Percentiles rank a stretch among this genome's conserved stretches.
phyloP scores from a whole-genome alignment of 495 filamentous ascomycete genomes.

The Penicillium salamii region DNA sequence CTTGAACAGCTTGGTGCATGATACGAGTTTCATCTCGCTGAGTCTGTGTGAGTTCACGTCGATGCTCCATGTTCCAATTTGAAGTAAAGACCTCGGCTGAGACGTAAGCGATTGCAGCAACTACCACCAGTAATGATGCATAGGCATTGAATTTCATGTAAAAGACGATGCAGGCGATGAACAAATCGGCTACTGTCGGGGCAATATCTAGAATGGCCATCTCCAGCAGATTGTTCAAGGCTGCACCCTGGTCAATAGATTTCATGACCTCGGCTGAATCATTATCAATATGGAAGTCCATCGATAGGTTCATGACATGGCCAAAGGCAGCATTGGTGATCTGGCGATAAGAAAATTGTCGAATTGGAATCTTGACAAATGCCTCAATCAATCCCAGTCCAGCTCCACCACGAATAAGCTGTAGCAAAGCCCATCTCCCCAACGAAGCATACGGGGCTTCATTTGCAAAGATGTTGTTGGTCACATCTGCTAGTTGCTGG shows the following conservation, averaged over 20 bases:
- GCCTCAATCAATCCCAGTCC: constrained; percentile 8
- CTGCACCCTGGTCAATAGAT: constrained; percentile 14
- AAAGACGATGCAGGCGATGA: constrained; percentile 10
- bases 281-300: constrained; percentile 11
- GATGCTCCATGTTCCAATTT: constrained; percentile 7
- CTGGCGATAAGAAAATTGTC: constrained; percentile 22
- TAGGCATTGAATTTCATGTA: constrained; percentile 13
- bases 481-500: constrained; percentile 62
- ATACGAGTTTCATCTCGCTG: constrained; percentile 9
- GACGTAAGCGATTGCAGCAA: constrained; percentile 6
- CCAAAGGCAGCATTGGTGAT: constrained; percentile 19
- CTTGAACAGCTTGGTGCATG: constrained; percentile 17
- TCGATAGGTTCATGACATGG: constrained; percentile 17
- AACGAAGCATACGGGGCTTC: constrained; percentile 51
- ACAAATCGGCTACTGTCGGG: constrained; percentile 1
- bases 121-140: constrained; percentile 6
- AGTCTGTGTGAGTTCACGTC: constrained; percentile 5
- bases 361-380: constrained; percentile 14
- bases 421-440: constrained; percentile 46
- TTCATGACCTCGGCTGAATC: constrained; percentile 19
- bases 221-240: constrained; percentile 13
- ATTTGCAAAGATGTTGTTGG: constrained; percentile 55
- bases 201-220: constrained; percentile 9
- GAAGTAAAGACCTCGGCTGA: constrained; percentile 10
- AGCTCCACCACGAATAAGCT: constrained; percentile 2